A percentile compares a stretch with the other conserved stretches of the same genome.
Evolutionary conservation across 176 grass and related monocot genomes (phyloP).

Genomic region (Cenchrus fungigraminus): DNA sequence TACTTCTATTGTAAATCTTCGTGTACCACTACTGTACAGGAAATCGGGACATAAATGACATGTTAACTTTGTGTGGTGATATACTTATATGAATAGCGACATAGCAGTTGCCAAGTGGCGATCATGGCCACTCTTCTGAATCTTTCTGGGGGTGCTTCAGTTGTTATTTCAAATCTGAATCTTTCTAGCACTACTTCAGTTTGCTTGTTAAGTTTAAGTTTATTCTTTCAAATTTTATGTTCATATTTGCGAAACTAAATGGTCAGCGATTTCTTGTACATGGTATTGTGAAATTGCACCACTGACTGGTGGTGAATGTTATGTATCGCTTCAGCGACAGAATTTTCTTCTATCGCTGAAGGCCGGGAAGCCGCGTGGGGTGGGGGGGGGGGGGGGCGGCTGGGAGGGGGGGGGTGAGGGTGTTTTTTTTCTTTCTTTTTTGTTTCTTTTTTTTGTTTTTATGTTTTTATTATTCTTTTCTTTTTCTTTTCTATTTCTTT

Average conservation of each 20-base stretch:
- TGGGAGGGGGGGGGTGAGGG: too few species aligned
- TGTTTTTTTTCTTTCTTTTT: too few species aligned
- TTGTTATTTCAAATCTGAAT: background rate
- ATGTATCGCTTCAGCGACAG: too few species aligned
- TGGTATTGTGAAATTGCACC: background rate
- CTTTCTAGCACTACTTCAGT: background rate
- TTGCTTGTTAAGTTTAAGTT: background rate
- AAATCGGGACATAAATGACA: background rate
- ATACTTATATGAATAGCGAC: background rate
- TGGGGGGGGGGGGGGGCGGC: too few species aligned
- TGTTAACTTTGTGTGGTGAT: background rate
- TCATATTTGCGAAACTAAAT: background rate
- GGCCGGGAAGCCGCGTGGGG: too few species aligned
- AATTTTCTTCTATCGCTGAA: too few species aligned
- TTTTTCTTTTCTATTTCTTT: too few species aligned
- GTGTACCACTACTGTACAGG: slow-evolving; percentile 27
- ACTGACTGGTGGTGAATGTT: background rate
- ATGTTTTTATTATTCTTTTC: too few species aligned
- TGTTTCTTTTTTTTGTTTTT: too few species aligned
- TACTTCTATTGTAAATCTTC: too few species aligned
- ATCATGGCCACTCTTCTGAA: background rate
- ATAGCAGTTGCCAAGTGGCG: background rate
- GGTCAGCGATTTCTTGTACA: background rate
- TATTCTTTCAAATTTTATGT: too few species aligned
- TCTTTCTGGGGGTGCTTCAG: background rate